Evolutionary conservation across 331 rosid species (phyloP).

Genomic region (Ulmus americana): DNA sequence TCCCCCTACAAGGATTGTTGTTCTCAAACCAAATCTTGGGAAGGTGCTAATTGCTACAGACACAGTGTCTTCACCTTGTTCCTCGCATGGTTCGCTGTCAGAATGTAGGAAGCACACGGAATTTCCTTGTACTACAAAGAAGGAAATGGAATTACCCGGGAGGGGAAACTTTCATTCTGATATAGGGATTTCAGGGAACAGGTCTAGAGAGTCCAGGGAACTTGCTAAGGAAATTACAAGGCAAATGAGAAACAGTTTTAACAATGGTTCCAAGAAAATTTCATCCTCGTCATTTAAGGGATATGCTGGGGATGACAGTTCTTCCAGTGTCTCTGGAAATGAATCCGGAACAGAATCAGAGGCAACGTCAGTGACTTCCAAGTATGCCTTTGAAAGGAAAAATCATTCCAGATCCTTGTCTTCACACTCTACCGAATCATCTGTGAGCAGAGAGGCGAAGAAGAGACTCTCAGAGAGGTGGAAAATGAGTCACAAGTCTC

Average conservation of each 20-base stretch:
- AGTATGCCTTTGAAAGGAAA: constrained; percentile 35
- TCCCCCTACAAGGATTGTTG: constrained; percentile 72
- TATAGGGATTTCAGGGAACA: constrained; percentile 41
- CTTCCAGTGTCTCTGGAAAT: constrained; percentile 55
- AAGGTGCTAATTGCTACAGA: constrained; percentile 37
- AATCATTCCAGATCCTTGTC: constrained; percentile 44
- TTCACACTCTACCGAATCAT: constrained; percentile 56
- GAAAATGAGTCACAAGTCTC: constrained; percentile 65
- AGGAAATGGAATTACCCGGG: constrained; percentile 32
- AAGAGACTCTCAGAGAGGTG: constrained; percentile 91
- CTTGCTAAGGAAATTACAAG: constrained; percentile 64
- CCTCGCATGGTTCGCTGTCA: constrained; percentile 27
- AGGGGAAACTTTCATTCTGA: constrained; percentile 31
- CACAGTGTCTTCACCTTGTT: constrained; percentile 29
- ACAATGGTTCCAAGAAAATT: constrained; percentile 28
- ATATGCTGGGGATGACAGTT: constrained; percentile 67
- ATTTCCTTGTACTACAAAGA: constrained; percentile 31
- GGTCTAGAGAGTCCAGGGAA: constrained; percentile 64
- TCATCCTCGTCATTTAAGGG: constrained; percentile 54
- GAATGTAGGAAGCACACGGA: constrained; percentile 33
- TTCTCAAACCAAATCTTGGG: constrained; percentile 59
- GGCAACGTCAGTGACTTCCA: constrained; percentile 33
- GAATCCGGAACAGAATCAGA: constrained; percentile 56
- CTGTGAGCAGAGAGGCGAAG: constrained; percentile 87
- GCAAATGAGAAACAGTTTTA: constrained; percentile 54